phyloP scores from a whole-genome alignment of 495 filamentous ascomycete species.

The Xylaria cubensis region DNA sequence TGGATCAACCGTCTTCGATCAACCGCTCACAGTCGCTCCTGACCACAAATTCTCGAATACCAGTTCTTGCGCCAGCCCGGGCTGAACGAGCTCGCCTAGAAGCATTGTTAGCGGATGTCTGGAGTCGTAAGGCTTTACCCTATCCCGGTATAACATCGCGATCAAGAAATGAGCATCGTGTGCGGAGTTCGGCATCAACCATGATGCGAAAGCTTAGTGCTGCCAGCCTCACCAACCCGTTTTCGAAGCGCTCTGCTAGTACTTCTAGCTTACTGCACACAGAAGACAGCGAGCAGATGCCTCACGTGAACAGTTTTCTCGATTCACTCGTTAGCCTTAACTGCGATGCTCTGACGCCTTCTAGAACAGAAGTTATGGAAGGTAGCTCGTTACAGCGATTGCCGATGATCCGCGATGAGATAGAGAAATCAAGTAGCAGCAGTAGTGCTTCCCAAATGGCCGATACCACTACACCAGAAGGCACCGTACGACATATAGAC shows the following conservation, averaged over 20 bases:
- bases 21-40: slow-evolving; percentile 75
- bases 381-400: slow-evolving; percentile 33
- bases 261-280: slow-evolving; percentile 29
- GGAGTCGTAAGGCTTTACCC: slow-evolving; percentile 82
- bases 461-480: slow-evolving; percentile 26
- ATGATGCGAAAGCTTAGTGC: slow-evolving; percentile 86
- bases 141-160: slow-evolving; percentile 81
- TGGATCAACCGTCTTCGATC: slow-evolving; percentile 54
- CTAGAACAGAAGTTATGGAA: slow-evolving; percentile 29
- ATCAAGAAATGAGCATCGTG: slow-evolving; percentile 66
- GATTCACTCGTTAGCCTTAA: slow-evolving; percentile 33
- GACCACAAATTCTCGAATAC: slow-evolving; percentile 64
- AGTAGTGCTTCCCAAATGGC: slow-evolving; percentile 22
- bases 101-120: slow-evolving; percentile 74
- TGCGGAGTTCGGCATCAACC: slow-evolving; percentile 73
- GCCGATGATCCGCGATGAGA: slow-evolving; percentile 49
- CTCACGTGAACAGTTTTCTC: slow-evolving; percentile 32
- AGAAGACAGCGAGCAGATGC: slow-evolving; percentile 31
- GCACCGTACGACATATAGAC: slow-evolving; percentile 34
- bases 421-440: slow-evolving; percentile 35
- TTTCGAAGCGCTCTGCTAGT: slow-evolving; percentile 63
- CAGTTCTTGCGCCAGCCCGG: slow-evolving; percentile 71
- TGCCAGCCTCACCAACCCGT: slow-evolving; percentile 69
- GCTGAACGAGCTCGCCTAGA: slow-evolving; percentile 82
- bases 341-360: slow-evolving; percentile 27